Evolutionary conservation across 2,329 filamentous ascomycete species (phyloP).

Genomic region (Corynespora cassiicola): DNA sequence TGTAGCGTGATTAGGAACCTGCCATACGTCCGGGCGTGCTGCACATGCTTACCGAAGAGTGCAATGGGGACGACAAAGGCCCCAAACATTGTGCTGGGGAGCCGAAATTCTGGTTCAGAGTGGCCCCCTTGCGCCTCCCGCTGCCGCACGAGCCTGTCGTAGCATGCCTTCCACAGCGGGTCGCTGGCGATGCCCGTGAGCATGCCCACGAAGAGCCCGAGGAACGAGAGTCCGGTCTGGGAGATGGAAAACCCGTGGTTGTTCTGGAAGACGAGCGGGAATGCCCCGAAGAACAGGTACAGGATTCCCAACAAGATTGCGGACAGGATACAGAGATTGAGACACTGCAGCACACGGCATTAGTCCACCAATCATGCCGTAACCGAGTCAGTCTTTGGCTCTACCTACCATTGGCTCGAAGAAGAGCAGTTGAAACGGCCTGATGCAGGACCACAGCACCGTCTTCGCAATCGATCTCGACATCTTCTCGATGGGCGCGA

Average conservation of each 20-base stretch:
- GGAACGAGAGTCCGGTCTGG: slow-evolving; percentile 80
- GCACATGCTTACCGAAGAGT: slow-evolving; percentile 70
- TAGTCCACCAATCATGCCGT: slow-evolving; percentile 30
- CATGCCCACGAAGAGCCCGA: slow-evolving; percentile 71
- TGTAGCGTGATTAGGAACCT: slow-evolving; percentile 33
- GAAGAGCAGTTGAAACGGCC: slow-evolving; percentile 78
- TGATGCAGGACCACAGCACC: slow-evolving; percentile 60
- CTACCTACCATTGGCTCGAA: slow-evolving; percentile 76
- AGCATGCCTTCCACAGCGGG: slow-evolving; percentile 70
- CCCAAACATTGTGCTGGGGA: slow-evolving; percentile 73
- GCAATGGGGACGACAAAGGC: slow-evolving; percentile 78
- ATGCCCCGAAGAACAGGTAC: slow-evolving; percentile 83
- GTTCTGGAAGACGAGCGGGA: slow-evolving; percentile 76
- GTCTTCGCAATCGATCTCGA: slow-evolving; percentile 69
- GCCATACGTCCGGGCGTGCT: slow-evolving; percentile 25
- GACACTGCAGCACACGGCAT: slow-evolving; percentile 54
- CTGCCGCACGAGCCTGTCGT: slow-evolving; percentile 63
- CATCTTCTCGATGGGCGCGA: slow-evolving; percentile 77
- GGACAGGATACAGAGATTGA: slow-evolving; percentile 81
- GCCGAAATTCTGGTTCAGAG: slow-evolving; percentile 85
- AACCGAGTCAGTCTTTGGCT: not conserved
- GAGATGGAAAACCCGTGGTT: slow-evolving; percentile 80
- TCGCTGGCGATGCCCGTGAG: slow-evolving; percentile 66
- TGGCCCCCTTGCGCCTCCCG: slow-evolving; percentile 59
- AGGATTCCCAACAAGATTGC: slow-evolving; percentile 86